Base-by-base conservation (phyloP, 2,329 filamentous ascomycete species). In the Stachybotrys chartarum region DNA sequence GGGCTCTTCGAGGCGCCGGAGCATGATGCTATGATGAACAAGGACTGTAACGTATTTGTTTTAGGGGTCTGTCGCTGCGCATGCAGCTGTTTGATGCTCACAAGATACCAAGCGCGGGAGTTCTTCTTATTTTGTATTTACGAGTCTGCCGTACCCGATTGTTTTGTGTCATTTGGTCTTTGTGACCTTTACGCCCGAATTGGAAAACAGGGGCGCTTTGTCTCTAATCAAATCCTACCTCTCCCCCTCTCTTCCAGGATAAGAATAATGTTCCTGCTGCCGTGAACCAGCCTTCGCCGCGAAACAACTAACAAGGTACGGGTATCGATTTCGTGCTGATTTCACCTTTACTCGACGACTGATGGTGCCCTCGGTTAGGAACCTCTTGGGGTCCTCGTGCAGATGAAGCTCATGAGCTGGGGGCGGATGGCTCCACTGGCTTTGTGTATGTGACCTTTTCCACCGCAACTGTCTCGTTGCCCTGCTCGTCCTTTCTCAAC, bases 401-500 rank as follows among this genome's bases (percentile, higher is more conserved):
- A 14, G 35, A 3, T 14, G 35, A 14, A 42, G 35, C 61, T 68
- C 64, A 74, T 78, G 74, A 83, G 66, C 79, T 77, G 53, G 75
- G 70, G 18, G 73, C 75, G 52, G 78, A 75, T 39, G 83, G 79
- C 62, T 84, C 80, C 55, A 85, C 83, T 45, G 86, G 86, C 76
- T 91, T 92, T 64, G 88, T 89, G 71, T 89, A 93, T 52, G 89
- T 91, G 59, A 93, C 88, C 76, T 93, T 93, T 71, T 93, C 89
- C 47, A 93, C 89, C 16, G 86, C 87, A 50, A 93, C 88, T 57
- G 86, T 91, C 71, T 92, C 88, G 42, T 82, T 82, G 16, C 89
- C 89, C 61, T 88, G 86, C 55, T 82, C 85, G 64, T 91, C 88
- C 68, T 87, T 91, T 69, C 86, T 83, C 66, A 92, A 72, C 70